These are phyloP conservation scores for Dispira simplex DNA, from an alignment of 192 early-diverging fungal species.

Conservation along the genomic window DNA sequence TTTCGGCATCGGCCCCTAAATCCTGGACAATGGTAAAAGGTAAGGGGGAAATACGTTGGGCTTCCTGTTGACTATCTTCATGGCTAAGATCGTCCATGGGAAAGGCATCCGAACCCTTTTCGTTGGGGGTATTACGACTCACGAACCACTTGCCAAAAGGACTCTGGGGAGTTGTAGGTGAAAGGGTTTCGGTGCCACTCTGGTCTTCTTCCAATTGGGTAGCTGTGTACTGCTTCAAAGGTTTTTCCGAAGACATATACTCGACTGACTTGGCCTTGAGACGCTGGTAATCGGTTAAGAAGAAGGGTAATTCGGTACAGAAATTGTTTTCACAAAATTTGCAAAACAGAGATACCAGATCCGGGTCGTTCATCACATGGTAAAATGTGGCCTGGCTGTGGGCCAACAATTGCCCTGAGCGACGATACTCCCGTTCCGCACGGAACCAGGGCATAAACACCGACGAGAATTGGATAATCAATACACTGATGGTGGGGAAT, in stretches of 20 bases:
- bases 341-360: conserved; percentile 5
- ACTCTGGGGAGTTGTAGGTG: not conserved
- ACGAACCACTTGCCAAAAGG: conserved; percentile 9
- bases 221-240: not conserved
- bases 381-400: conserved; percentile 6
- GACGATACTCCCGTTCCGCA: not conserved
- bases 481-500: conserved; percentile 7
- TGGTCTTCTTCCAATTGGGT: not conserved
- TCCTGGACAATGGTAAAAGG: not conserved
- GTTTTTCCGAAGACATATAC: not conserved
- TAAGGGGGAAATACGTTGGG: not conserved
- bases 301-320: conserved; percentile 7
- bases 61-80: not conserved
- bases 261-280: conserved; percentile 8
- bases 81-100: not conserved
- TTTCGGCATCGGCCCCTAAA: not conserved
- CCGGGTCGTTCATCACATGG: conserved; percentile 1
- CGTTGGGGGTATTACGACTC: not conserved
- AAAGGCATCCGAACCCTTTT: not conserved
- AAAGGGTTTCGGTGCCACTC: not conserved
- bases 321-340: conserved; percentile 13
- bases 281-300: conserved; percentile 10
- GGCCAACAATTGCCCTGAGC: not conserved
- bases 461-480: not conserved
- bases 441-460: not conserved